Evolutionary conservation across 1,284 basidiomycete species (phyloP).

Genomic region (Ganoderma meredithae): DNA sequence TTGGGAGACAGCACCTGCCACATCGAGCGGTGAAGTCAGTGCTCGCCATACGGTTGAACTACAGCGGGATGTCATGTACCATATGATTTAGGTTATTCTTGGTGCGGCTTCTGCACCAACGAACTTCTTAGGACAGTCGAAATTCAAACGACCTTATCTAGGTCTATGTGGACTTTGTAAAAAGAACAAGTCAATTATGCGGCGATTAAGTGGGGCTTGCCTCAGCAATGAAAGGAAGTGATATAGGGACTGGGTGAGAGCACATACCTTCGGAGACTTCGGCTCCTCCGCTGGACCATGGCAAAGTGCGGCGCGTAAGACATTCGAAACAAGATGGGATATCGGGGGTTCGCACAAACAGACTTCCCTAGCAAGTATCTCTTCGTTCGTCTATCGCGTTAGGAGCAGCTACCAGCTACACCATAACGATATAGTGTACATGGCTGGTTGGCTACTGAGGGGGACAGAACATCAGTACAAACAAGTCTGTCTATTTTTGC

Average conservation of each 20-base stretch:
- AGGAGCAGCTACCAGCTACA: background rate
- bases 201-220: too few relatives aligned
- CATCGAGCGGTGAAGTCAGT: background rate
- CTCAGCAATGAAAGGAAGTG: background rate
- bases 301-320: background rate
- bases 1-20: background rate
- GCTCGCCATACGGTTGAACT: background rate
- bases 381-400: background rate
- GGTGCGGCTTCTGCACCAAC: background rate
- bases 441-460: background rate
- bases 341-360: background rate
- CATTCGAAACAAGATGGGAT: background rate
- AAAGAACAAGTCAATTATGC: too few relatives aligned
- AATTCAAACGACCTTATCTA: background rate
- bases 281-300: background rate
- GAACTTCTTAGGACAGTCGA: background rate
- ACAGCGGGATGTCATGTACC: background rate
- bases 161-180: too few relatives aligned
- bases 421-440: background rate
- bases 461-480: background rate
- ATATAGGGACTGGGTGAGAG: background rate
- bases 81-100: background rate
- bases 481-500: background rate
- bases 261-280: too few relatives aligned
- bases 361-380: background rate